These are phyloP conservation scores for Neopestalotiopsis sp. DNA, from an alignment of 2,329 filamentous ascomycete genomes.

Conservation along the genomic window DNA sequence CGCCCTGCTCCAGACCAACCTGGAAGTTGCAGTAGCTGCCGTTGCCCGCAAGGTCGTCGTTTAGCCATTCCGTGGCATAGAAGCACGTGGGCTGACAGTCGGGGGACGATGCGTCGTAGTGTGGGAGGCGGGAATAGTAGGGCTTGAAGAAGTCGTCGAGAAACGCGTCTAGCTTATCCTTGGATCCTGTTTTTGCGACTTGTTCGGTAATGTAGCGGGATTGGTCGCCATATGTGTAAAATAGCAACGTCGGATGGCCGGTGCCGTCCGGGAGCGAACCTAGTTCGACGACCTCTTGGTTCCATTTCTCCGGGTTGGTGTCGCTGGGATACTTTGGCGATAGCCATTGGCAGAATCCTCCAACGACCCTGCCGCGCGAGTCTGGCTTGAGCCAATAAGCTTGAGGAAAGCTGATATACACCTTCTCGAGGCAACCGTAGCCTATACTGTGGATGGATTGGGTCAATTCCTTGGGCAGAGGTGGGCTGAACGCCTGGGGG, in stretches of 20 bases:
- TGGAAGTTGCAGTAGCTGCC: slow-evolving; percentile 90
- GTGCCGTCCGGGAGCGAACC: slow-evolving; percentile 63
- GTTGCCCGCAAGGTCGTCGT: slow-evolving; percentile 78
- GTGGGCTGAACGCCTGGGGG: slow-evolving; percentile 61
- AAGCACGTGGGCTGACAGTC: slow-evolving; percentile 67
- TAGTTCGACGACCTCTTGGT: slow-evolving; percentile 79
- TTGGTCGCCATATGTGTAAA: slow-evolving; percentile 76
- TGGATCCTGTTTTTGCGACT: slow-evolving; percentile 45
- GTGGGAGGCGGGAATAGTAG: slow-evolving; percentile 77
- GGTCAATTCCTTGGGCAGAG: slow-evolving; percentile 60
- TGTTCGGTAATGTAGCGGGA: slow-evolving; percentile 57
- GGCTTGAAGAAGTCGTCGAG: slow-evolving; percentile 74
- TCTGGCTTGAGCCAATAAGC: slow-evolving; percentile 72
- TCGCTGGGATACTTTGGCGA: slow-evolving; percentile 68
- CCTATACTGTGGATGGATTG: slow-evolving; percentile 68
- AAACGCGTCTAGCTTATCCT: slow-evolving; percentile 54
- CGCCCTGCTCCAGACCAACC: slow-evolving; percentile 71
- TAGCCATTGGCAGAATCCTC: slow-evolving; percentile 79
- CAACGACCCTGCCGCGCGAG: slow-evolving; percentile 45
- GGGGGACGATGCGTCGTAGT: slow-evolving; percentile 59
- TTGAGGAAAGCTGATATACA: slow-evolving; percentile 72
- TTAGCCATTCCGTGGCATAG: slow-evolving; percentile 78
- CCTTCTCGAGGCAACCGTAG: slow-evolving; percentile 76
- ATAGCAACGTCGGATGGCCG: slow-evolving; percentile 82
- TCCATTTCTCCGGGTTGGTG: slow-evolving; percentile 70